These are phyloP conservation scores for Ceratocystis lukuohia DNA, from an alignment of 2,329 filamentous ascomycete genomes.

Conservation along the genomic window DNA sequence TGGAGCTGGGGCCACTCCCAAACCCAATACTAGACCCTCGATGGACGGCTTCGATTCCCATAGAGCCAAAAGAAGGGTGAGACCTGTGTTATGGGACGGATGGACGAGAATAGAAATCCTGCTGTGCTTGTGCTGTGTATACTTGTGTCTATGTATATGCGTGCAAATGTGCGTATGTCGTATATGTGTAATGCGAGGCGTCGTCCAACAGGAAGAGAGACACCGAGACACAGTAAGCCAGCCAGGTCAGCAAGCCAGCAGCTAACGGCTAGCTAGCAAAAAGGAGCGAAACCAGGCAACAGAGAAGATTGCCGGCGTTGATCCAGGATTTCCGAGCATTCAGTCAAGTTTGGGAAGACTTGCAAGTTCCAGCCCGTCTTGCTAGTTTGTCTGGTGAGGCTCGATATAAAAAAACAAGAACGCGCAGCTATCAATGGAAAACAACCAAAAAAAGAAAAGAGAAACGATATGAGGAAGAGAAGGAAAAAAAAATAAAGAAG, in stretches of 20 bases:
- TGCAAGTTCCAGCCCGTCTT: neutral
- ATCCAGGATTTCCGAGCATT: neutral
- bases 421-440: no score
- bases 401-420: no score
- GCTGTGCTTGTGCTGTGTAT: neutral
- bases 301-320: no score
- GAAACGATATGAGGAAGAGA: neutral
- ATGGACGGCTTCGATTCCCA: neutral
- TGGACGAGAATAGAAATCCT: neutral
- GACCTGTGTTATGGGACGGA: neutral
- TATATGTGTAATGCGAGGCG: neutral
- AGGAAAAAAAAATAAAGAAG: neutral
- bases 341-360: neutral
- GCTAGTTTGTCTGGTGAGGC: no score
- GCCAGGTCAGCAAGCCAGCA: neutral
- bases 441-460: neutral
- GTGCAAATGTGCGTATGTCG: neutral
- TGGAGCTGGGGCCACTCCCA: slow-evolving; percentile 1
- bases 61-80: neutral
- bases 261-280: no score
- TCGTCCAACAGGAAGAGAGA: neutral
- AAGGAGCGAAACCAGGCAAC: no score
- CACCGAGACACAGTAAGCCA: neutral
- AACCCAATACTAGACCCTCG: neutral
- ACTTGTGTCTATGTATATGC: neutral